Evolutionary conservation across 2,329 filamentous ascomycete genomes (phyloP).

Genomic region (Pyricularia sp.): DNA sequence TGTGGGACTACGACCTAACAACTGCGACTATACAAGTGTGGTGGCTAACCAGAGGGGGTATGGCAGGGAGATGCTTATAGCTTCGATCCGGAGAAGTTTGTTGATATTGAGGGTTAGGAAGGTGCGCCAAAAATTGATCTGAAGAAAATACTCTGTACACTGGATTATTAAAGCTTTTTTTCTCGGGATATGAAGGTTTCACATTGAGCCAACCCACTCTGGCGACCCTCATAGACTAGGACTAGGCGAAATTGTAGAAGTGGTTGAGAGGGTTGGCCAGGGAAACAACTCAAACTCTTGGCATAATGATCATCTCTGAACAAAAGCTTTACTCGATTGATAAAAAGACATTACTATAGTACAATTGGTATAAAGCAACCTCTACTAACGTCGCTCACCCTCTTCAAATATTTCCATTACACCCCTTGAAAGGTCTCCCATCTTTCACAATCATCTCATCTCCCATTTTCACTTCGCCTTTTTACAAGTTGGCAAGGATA

Average conservation of each 20-base stretch:
- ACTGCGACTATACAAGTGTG: slow-evolving; percentile 14
- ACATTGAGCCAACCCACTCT: no score
- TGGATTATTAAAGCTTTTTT: no score
- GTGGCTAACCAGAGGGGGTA: slow-evolving; percentile 31
- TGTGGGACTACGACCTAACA: neutral
- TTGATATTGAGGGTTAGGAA: neutral
- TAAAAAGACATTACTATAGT: neutral
- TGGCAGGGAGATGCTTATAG: neutral
- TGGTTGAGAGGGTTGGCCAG: no score
- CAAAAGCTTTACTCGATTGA: no score
- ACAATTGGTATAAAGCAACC: neutral
- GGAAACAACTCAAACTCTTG: no score
- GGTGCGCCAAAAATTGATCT: no score
- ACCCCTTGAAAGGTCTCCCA: neutral
- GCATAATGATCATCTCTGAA: no score
- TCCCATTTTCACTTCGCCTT: neutral
- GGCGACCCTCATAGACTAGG: no score
- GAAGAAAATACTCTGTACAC: no score
- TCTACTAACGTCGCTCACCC: neutral
- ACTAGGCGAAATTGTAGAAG: no score
- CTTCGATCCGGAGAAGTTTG: neutral
- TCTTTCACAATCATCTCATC: neutral
- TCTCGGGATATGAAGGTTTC: neutral
- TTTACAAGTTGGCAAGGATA: slow-evolving; percentile 14
- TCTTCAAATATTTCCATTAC: neutral